Evolutionary conservation across 176 grass and related monocot genomes (phyloP).

Genomic region (Raddia distichophylla): DNA sequence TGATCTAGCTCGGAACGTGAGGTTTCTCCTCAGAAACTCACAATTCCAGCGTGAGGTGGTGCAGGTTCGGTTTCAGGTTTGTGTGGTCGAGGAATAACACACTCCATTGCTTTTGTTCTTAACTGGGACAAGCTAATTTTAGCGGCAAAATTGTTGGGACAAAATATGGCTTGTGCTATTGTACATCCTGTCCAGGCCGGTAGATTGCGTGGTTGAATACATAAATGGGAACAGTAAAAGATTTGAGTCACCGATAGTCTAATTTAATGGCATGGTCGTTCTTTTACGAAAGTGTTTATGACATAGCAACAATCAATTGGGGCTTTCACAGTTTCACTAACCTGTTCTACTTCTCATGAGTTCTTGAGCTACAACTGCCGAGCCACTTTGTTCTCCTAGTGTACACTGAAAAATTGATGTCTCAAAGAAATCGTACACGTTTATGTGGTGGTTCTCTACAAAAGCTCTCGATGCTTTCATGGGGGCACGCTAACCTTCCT

Average conservation of each 20-base stretch:
- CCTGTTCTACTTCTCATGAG: background rate
- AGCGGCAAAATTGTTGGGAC: background rate
- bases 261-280: conserved; percentile 29
- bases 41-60: conserved; percentile 5
- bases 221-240: background rate
- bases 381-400: conserved; percentile 30
- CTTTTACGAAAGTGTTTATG: conserved; percentile 28
- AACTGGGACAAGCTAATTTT: conserved; percentile 61
- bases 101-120: conserved; percentile 33
- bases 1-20: conserved; percentile 5
- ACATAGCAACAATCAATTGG: conserved; percentile 4
- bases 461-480: background rate
- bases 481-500: background rate
- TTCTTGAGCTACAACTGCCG: background rate
- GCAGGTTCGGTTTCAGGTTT: conserved; percentile 28
- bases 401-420: conserved; percentile 24
- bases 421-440: conserved; percentile 31
- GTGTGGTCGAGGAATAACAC: conserved; percentile 45
- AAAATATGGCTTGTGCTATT: conserved; percentile 23
- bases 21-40: conserved; percentile 10
- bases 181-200: background rate
- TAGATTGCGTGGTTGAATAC: conserved; percentile 7
- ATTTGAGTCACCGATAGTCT: background rate
- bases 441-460: conserved; percentile 11
- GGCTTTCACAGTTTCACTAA: background rate